Base-by-base conservation (phyloP, 1,139 yeast genomes). In the Pichia sorboxylosa region DNA sequence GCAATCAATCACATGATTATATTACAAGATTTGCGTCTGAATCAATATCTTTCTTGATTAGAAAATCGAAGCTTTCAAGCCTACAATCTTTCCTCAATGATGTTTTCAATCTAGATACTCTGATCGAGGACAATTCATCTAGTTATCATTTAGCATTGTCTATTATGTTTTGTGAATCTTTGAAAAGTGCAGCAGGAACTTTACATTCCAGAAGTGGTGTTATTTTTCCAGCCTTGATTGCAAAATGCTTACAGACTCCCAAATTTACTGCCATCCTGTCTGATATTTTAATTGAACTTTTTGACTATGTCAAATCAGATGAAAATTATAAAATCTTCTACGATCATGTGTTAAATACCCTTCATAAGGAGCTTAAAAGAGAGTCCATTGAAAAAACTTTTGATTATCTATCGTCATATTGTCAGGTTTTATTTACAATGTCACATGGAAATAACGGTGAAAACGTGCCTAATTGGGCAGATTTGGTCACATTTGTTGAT, bases 11-110 rank as follows among this genome's bases (percentile, higher is more conserved):
- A 39, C 67, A 69, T 39, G 69, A 69, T 14, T 81, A 80, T 45
- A 67, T 87, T 27, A 65, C 84, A 1, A 64, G 94, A 40, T 90
- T 87, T 48, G 76, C 94, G 22, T 87, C 96, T 0, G 97, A 90
- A 53, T 90, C 96, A 0, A 55, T 90, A 31, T 82, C 96, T 0
- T 90, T 81, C 46, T 61, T 90, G 38, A 62, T 90, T 10, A 70
- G 93, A 50, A 84, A 83, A 52, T 67, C 81, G 46, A 64, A 64
- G 14, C 52, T 64, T 0, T 66, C 64, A 2, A 60, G 69, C 5
- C 57, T 85, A 29, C 48, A 52, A 3, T 42, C 49, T 0, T 67
- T 80, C 27, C 57, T 81, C 6, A 48, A 58, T 1, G 69, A 63
- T 42, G 62, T 79, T 5, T 62, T 83, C 33, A 35, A 36, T 15